Conservation (phyloP, 768 basidiomycete genomes). For the Trametopsis cervina region DNA sequence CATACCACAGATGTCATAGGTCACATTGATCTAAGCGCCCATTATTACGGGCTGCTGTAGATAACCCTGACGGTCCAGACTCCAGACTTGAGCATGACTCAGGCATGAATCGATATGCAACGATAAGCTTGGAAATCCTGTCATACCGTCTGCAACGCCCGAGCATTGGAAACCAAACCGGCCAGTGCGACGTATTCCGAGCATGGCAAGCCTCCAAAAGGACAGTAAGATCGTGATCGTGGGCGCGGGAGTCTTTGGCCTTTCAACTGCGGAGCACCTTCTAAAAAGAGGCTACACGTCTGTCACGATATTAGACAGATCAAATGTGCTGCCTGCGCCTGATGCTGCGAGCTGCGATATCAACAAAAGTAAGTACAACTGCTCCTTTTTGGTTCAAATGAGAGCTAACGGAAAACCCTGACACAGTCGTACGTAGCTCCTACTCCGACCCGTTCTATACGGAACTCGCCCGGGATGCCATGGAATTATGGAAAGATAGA, state of each 20-base stretch:
- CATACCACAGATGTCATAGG: too few relatives aligned
- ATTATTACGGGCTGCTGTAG: too few relatives aligned
- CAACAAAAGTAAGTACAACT: constrained; percentile 30
- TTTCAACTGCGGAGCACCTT: constrained; percentile 81
- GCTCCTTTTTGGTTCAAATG: too few relatives aligned
- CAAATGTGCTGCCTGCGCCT: constrained; percentile 61
- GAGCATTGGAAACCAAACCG: too few relatives aligned
- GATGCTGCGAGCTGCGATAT: constrained; percentile 70
- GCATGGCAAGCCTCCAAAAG: not conserved
- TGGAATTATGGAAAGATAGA: constrained; percentile 63
- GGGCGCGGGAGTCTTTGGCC: constrained; percentile 81
- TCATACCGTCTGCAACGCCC: too few relatives aligned
- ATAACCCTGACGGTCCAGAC: too few relatives aligned
- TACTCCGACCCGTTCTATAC: constrained; percentile 68
- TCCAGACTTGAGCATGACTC: too few relatives aligned
- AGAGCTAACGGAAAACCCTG: too few relatives aligned
- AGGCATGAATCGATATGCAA: too few relatives aligned
- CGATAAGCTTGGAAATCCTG: too few relatives aligned
- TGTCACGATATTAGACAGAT: constrained; percentile 73
- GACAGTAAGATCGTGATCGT: constrained; percentile 47
- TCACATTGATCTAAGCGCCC: too few relatives aligned
- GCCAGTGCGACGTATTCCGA: too few relatives aligned
- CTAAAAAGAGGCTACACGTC: constrained; percentile 59
- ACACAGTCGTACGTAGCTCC: constrained; percentile 69
- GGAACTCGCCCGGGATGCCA: constrained; percentile 68